phyloP scores from a whole-genome alignment of 2,329 filamentous ascomycete genomes.

The Fusarium sarcochroum region DNA sequence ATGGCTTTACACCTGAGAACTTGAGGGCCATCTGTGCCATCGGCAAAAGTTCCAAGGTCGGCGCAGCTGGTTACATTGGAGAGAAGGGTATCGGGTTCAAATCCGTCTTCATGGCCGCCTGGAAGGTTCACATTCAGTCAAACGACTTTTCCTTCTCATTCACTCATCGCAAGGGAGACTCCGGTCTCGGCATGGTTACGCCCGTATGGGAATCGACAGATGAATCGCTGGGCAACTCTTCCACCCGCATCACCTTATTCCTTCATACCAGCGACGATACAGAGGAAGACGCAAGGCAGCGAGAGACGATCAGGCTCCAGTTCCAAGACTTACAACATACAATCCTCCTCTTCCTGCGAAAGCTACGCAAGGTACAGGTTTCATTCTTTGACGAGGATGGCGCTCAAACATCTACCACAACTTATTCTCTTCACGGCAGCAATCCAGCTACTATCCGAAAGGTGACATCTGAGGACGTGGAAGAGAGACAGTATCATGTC shows the following conservation, averaged over 20 bases:
- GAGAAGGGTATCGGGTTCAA: constrained; percentile 68
- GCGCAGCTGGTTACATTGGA: constrained; percentile 60
- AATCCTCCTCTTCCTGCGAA: constrained; percentile 60
- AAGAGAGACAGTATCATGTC: constrained; percentile 47
- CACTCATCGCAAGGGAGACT: constrained; percentile 54
- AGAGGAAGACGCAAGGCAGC: constrained; percentile 25
- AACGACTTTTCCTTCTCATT: constrained; percentile 62
- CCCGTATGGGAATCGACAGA: constrained; percentile 56
- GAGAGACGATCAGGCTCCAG: constrained; percentile 51
- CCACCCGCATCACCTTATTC: constrained; percentile 57
- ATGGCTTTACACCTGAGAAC: constrained; percentile 60
- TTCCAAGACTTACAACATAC: constrained; percentile 56
- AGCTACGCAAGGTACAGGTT: constrained; percentile 54
- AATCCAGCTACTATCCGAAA: constrained; percentile 24
- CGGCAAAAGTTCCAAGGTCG: constrained; percentile 61
- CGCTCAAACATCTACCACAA: constrained; percentile 8
- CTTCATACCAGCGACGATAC: constrained; percentile 51
- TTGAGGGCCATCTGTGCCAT: constrained; percentile 62
- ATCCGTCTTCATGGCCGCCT: constrained; percentile 63
- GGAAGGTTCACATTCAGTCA: constrained; percentile 61
- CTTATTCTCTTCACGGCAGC: constrained; percentile 23
- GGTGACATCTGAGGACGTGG: not conserved
- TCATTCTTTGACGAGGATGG: constrained; percentile 46
- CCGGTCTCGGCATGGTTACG: constrained; percentile 66
- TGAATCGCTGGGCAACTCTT: constrained; percentile 18